These are phyloP conservation scores for Tetrapisispora phaffii DNA, from an alignment of 805 yeast species.

Conservation along the genomic window DNA sequence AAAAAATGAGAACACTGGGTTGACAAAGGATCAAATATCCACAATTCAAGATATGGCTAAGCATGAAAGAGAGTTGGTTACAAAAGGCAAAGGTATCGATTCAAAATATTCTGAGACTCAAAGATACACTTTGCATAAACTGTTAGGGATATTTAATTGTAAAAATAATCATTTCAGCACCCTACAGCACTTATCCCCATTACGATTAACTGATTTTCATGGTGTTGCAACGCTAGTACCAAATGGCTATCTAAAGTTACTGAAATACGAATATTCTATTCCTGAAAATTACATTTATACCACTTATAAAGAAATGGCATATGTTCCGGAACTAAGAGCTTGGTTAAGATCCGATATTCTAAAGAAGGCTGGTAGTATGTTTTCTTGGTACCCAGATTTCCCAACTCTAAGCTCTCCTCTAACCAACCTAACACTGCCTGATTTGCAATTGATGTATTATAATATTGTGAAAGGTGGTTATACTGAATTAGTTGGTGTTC, in stretches of 20 bases:
- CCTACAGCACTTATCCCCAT: constrained; percentile 41
- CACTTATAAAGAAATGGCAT: constrained; percentile 35
- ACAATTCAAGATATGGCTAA: constrained; percentile 8
- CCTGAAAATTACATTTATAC: constrained; percentile 28
- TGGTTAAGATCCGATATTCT: constrained; percentile 37
- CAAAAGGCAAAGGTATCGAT: constrained; percentile 9
- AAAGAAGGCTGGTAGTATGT: constrained; percentile 12
- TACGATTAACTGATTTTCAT: constrained; percentile 45
- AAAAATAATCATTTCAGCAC: constrained; percentile 50
- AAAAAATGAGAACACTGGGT: constrained; percentile 5
- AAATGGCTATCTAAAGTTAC: constrained; percentile 31
- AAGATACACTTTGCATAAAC: constrained; percentile 29
- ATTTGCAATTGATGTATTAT: constrained; percentile 11
- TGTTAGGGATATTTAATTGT: constrained; percentile 39
- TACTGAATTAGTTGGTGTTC: constrained; percentile 11
- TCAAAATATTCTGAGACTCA: constrained; percentile 22
- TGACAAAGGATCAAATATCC: constrained; percentile 6
- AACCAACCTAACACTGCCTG: constrained; percentile 11
- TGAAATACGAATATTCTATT: constrained; percentile 42
- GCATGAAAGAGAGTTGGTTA: constrained; percentile 8
- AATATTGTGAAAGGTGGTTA: constrained; percentile 16
- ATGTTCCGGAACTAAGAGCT: constrained; percentile 42
- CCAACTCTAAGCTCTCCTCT: constrained; percentile 5
- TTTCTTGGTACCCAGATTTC: constrained; percentile 9
- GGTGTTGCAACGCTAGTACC: constrained; percentile 55